phyloP scores from a whole-genome alignment of 148 eudicot species.

The Pharnaceum exiguum region DNA sequence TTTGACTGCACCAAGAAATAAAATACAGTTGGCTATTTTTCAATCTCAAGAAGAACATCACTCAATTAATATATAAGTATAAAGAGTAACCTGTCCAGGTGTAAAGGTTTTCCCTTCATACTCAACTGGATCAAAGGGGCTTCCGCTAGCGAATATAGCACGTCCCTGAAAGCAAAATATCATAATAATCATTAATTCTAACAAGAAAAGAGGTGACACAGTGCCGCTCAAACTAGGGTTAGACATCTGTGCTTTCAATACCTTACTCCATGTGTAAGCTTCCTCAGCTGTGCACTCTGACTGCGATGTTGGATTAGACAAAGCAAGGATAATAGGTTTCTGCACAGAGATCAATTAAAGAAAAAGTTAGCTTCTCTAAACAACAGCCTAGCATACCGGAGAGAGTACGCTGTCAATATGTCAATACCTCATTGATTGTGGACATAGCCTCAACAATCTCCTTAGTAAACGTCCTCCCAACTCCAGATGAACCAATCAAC shows the following conservation, averaged over 20 bases:
- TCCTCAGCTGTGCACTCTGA: conserved; percentile 98
- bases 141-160: conserved; percentile 91
- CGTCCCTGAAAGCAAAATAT: conserved; percentile 57
- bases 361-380: neutral
- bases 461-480: conserved; percentile 84
- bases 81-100: conserved; percentile 83
- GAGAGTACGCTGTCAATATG: neutral
- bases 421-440: conserved; percentile 67
- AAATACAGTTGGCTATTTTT: conserved; percentile 7
- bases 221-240: no score
- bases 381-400: neutral
- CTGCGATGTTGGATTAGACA: conserved; percentile 98
- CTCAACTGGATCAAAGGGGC: conserved; percentile 84
- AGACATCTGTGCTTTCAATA: neutral
- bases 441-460: conserved; percentile 89
- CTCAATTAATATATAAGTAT: neutral
- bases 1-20: conserved; percentile 54
- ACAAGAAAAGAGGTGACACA: neutral
- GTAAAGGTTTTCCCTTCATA: conserved; percentile 54
- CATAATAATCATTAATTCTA: neutral
- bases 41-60: neutral
- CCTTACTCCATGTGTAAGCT: conserved; percentile 98
- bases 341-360: conserved; percentile 30
- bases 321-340: conserved; percentile 88
- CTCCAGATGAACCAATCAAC: conserved; percentile 95